Evolutionary conservation across 305 asterid species (phyloP).

Genomic region (Andrographis paniculata): DNA sequence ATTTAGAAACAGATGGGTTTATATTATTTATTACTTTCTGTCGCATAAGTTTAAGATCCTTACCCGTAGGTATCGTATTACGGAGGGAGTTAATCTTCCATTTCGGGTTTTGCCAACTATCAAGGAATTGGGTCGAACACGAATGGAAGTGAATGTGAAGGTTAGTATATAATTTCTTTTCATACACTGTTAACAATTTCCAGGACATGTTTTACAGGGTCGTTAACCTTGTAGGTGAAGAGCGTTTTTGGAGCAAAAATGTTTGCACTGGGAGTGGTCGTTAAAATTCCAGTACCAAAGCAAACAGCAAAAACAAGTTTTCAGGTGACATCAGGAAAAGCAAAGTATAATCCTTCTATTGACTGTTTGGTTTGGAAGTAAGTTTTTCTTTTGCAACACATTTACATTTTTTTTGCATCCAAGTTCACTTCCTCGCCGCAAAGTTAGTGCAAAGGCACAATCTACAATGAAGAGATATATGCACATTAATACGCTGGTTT

Average conservation of each 20-base stretch:
- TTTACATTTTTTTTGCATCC: too few species aligned
- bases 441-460: too few species aligned
- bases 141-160: conserved; percentile 99
- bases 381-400: conserved; percentile 40
- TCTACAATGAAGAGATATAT: not conserved
- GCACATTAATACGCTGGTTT: not conserved
- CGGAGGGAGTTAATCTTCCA: conserved; percentile 99
- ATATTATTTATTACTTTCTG: conserved; percentile 13
- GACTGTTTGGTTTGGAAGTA: conserved; percentile 99
- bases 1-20: conserved; percentile 1
- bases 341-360: conserved; percentile 89
- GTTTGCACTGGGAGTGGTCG: conserved; percentile 98
- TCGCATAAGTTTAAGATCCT: conserved; percentile 19
- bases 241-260: conserved; percentile 99
- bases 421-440: too few species aligned
- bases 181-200: conserved; percentile 10
- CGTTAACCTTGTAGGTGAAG: conserved; percentile 60
- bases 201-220: conserved; percentile 5
- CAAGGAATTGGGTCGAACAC: conserved; percentile 98
- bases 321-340: conserved; percentile 98
- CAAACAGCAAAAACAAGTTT: conserved; percentile 98
- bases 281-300: conserved; percentile 98
- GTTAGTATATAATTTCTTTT: conserved; percentile 35
- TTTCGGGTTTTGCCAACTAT: conserved; percentile 96
- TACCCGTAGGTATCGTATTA: conserved; percentile 77